A percentile compares a stretch with the other conserved stretches of the same genome.
Evolutionary conservation across 1,139 yeast genomes (phyloP).

Genomic region (Kodamaea sp.): DNA sequence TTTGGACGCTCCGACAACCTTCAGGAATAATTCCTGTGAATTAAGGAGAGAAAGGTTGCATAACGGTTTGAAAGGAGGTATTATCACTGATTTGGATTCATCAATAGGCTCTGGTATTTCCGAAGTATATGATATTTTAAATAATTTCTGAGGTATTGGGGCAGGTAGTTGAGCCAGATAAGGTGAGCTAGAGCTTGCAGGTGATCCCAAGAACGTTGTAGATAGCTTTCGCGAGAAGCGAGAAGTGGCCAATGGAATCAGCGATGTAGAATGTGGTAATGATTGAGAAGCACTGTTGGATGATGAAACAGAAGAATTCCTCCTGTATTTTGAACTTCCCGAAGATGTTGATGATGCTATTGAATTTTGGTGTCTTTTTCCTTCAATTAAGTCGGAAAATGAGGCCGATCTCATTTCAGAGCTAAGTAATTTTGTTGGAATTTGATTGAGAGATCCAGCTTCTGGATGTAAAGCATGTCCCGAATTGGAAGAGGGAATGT

Average conservation of each 20-base stretch:
- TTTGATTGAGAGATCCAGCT: no score
- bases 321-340: conserved; percentile 8
- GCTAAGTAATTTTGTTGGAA: no score
- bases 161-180: not conserved
- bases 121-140: conserved; percentile 1
- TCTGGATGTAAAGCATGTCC: no score
- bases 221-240: conserved; percentile 16
- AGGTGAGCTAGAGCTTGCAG: conserved; percentile 1
- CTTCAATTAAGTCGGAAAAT: not conserved
- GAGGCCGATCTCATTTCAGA: not conserved
- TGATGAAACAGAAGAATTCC: conserved; percentile 15
- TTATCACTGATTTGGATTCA: not conserved
- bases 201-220: conserved; percentile 13
- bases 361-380: conserved; percentile 6
- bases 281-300: conserved; percentile 6
- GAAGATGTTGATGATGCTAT: conserved; percentile 9
- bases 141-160: conserved; percentile 2
- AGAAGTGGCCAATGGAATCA: conserved; percentile 6
- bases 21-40: conserved; percentile 20
- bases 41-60: conserved; percentile 27
- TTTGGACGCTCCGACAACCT: conserved; percentile 25
- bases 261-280: conserved; percentile 1
- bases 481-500: no score
- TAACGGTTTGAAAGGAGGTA: conserved; percentile 22
- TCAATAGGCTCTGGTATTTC: not conserved